These are phyloP conservation scores for Apophysomyces sp. DNA, from an alignment of 371 early-diverging fungal species.

Conservation along the genomic window DNA sequence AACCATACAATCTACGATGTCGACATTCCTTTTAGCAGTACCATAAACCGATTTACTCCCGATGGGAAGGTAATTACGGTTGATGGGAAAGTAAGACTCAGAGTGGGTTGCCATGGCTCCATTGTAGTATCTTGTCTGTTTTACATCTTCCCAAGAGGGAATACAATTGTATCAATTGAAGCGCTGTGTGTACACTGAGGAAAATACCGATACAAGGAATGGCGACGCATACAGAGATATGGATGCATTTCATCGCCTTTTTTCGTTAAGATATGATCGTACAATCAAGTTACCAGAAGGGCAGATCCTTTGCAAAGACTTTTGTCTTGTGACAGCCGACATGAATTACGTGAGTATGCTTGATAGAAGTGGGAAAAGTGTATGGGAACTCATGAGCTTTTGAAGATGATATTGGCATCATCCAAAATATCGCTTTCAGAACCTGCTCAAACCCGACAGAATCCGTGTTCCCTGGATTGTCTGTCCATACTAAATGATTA, in stretches of 20 bases:
- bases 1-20: constrained; percentile 8
- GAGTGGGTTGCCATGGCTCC: background rate
- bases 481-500: background rate
- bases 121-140: background rate
- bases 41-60: background rate
- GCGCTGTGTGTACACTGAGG: background rate
- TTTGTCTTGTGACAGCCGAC: background rate
- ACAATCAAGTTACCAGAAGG: constrained; percentile 1
- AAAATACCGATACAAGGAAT: background rate
- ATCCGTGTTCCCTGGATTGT: background rate
- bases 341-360: constrained; percentile 3
- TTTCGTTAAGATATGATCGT: constrained; percentile 3
- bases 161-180: background rate
- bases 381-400: background rate
- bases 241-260: background rate
- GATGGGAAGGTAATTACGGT: constrained; percentile 4
- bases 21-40: background rate
- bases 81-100: background rate
- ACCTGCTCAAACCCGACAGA: background rate
- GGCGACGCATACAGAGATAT: background rate
- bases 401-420: constrained; percentile 2
- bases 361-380: background rate
- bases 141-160: background rate
- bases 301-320: constrained; percentile 8
- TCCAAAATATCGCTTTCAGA: constrained; percentile 1